Percentiles rank a stretch among this genome's conserved stretches.
These are phyloP conservation scores for Populus deltoides DNA, from an alignment of 345 rosid genomes.

Conservation along the genomic window DNA sequence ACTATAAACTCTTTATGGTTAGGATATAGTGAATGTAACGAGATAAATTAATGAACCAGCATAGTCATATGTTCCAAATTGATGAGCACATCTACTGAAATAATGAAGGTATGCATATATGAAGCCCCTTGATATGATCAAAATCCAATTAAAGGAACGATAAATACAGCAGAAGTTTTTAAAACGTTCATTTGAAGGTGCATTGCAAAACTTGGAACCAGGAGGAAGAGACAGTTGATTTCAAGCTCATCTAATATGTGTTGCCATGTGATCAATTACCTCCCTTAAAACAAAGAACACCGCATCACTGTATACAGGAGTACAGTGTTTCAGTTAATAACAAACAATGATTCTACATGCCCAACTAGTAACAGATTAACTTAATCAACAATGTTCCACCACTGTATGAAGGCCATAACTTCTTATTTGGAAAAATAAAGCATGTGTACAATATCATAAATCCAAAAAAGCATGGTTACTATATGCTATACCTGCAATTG, in stretches of 20 bases:
- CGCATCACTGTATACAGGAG: neutral
- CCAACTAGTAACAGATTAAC: neutral
- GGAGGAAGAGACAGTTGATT: neutral
- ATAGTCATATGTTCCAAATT: neutral
- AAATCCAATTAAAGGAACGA: neutral
- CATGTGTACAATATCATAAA: neutral
- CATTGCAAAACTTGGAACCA: neutral
- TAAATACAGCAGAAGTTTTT: neutral
- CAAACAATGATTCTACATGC: neutral
- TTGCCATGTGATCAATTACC: neutral
- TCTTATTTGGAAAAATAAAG: neutral
- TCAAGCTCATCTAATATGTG: neutral
- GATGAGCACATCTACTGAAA: neutral
- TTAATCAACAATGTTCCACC: neutral
- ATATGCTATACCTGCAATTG: constrained; percentile 62
- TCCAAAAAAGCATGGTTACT: neutral
- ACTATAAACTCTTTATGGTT: neutral
- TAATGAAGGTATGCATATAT: neutral
- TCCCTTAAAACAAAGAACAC: neutral
- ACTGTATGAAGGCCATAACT: neutral
- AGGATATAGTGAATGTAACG: neutral
- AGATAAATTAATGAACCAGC: neutral
- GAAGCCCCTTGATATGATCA: neutral
- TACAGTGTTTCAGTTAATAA: neutral
- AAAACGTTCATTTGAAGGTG: neutral